Percentiles rank a stretch among this genome's conserved stretches.
Evolutionary conservation across 495 filamentous ascomycete genomes (phyloP).

Genomic region (Penicillium silybi): DNA sequence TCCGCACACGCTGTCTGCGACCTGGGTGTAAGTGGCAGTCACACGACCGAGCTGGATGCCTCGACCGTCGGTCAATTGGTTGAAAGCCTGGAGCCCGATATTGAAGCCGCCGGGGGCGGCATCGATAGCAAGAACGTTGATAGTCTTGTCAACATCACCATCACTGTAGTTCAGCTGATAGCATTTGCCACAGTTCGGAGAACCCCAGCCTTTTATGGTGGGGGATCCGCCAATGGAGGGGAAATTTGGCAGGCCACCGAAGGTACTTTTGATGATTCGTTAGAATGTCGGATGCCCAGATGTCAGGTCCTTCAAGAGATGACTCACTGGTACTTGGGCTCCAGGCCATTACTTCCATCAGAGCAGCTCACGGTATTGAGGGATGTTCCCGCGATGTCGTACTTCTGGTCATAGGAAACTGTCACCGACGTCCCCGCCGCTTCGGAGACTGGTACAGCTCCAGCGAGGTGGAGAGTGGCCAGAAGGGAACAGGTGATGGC

Average conservation of each 20-base stretch:
- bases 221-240: conserved; percentile 60
- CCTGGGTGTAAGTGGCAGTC: conserved; percentile 44
- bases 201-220: conserved; percentile 58
- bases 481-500: conserved; percentile 18
- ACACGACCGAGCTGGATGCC: conserved; percentile 55
- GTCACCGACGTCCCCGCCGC: conserved; percentile 15
- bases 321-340: conserved; percentile 39
- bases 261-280: conserved; percentile 55
- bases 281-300: no score
- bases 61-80: conserved; percentile 57
- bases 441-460: conserved; percentile 10
- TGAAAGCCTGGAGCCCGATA: conserved; percentile 61
- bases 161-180: conserved; percentile 55
- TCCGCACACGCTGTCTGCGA: conserved; percentile 39
- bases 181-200: conserved; percentile 63
- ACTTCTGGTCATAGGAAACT: conserved; percentile 37
- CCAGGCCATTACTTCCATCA: conserved; percentile 54
- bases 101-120: conserved; percentile 57
- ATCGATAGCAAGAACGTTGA: conserved; percentile 69
- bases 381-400: conserved; percentile 37
- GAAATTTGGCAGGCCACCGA: conserved; percentile 53
- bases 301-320: no score
- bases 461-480: conserved; percentile 13
- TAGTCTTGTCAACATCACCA: conserved; percentile 40
- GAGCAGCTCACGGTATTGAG: conserved; percentile 60